Evolutionary conservation across 352 stramenopile species (phyloP).

Genomic region (Peronospora farinosa): DNA sequence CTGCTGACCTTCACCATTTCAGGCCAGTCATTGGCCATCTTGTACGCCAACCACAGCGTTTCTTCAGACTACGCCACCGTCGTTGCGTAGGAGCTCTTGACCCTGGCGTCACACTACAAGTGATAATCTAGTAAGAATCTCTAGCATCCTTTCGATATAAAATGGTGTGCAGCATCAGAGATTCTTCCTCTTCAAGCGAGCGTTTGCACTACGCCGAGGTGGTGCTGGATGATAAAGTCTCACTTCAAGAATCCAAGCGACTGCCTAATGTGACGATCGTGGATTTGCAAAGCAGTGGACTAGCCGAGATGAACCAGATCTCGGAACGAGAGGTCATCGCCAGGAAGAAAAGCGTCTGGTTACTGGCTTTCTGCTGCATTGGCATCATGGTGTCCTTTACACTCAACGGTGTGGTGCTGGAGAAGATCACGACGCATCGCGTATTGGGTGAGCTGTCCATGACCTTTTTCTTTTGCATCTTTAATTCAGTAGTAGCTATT

Average conservation of each 20-base stretch:
- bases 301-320: slow-evolving; percentile 11
- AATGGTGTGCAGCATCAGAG: slow-evolving; percentile 46
- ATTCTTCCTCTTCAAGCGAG: slow-evolving; percentile 16
- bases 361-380: slow-evolving; percentile 70
- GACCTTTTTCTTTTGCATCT: slow-evolving; percentile 77
- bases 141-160: neutral
- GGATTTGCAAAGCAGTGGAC: slow-evolving; percentile 21
- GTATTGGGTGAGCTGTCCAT: slow-evolving; percentile 77
- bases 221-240: slow-evolving; percentile 35
- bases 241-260: slow-evolving; percentile 24
- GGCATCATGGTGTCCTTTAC: slow-evolving; percentile 84
- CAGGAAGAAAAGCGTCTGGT: slow-evolving; percentile 43
- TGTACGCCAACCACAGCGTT: slow-evolving; percentile 14
- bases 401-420: slow-evolving; percentile 71
- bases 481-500: slow-evolving; percentile 63
- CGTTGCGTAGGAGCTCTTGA: neutral
- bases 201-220: slow-evolving; percentile 57
- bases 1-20: slow-evolving; percentile 4
- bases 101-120: slow-evolving; percentile 12
- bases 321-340: slow-evolving; percentile 8
- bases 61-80: neutral
- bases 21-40: slow-evolving; percentile 18
- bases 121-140: slow-evolving; percentile 16
- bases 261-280: slow-evolving; percentile 31
- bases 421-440: slow-evolving; percentile 82